Percentiles rank a stretch among this genome's conserved stretches.
Conservation (phyloP, 1,284 basidiomycete species). For the Fomitopsis betulina region DNA sequence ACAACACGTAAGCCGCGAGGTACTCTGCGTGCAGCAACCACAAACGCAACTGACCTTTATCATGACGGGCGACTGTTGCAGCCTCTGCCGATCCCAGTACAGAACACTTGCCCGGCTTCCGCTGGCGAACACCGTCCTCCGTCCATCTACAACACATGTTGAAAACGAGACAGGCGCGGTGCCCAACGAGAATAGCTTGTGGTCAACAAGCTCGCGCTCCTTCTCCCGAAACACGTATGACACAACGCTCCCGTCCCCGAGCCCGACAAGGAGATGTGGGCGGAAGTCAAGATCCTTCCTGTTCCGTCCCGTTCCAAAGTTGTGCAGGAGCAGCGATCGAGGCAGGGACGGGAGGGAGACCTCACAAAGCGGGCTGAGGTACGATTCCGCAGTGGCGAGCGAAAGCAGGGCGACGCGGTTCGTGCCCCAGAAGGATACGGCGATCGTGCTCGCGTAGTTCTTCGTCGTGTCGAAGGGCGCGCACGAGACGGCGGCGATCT, state of each 20-base stretch:
- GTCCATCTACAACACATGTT: slow-evolving; percentile 44
- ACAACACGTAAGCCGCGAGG: not conserved
- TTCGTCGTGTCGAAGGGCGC: slow-evolving; percentile 45
- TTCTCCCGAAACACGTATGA: slow-evolving; percentile 48
- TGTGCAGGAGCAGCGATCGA: slow-evolving; percentile 67
- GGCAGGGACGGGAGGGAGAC: slow-evolving; percentile 52
- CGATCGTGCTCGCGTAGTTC: slow-evolving; percentile 44
- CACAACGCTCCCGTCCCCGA: slow-evolving; percentile 78
- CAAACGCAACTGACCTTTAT: slow-evolving; percentile 53
- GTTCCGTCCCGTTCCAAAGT: slow-evolving; percentile 44
- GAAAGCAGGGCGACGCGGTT: slow-evolving; percentile 60
- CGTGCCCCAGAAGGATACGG: slow-evolving; percentile 76
- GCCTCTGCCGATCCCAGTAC: slow-evolving; percentile 61
- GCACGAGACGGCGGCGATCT: slow-evolving; percentile 67
- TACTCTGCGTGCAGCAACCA: not conserved
- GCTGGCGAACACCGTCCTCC: slow-evolving; percentile 56
- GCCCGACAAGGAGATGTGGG: slow-evolving; percentile 70
- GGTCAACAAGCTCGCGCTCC: slow-evolving; percentile 37
- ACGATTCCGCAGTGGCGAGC: slow-evolving; percentile 29
- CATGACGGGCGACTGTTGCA: slow-evolving; percentile 69
- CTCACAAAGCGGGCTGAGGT: slow-evolving; percentile 40
- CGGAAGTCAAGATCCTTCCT: slow-evolving; percentile 33
- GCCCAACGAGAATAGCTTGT: slow-evolving; percentile 66
- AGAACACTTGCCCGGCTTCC: slow-evolving; percentile 60
- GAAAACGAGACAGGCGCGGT: slow-evolving; percentile 60